A percentile compares a stretch with the other conserved stretches of the same genome.
These are phyloP conservation scores for Arthrinium puccinioides DNA, from an alignment of 2,329 filamentous ascomycete genomes.

Conservation along the genomic window DNA sequence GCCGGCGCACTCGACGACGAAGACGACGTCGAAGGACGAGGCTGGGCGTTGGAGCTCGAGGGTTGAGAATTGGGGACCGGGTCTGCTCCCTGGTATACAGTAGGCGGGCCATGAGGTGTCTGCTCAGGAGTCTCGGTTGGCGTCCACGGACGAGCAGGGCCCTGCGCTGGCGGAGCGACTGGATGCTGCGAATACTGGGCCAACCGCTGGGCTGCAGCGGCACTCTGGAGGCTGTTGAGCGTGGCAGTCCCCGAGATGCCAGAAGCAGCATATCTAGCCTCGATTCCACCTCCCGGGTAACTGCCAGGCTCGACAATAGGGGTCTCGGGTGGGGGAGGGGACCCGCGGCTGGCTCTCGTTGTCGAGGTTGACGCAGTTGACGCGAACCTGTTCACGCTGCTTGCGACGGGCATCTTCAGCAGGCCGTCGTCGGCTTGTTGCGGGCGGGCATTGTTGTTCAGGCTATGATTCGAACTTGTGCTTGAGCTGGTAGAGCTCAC, in stretches of 20 bases:
- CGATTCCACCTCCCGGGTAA: conserved; percentile 73
- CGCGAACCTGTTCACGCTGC: conserved; percentile 52
- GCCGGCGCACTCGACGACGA: conserved; percentile 14
- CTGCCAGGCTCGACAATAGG: conserved; percentile 68
- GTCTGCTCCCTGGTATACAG: conserved; percentile 81
- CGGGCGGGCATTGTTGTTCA: conserved; percentile 24
- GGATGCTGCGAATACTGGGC: conserved; percentile 65
- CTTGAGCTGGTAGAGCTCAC: conserved; percentile 21
- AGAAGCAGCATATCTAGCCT: conserved; percentile 83
- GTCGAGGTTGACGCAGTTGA: conserved; percentile 93
- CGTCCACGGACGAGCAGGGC: conserved; percentile 72
- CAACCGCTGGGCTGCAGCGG: conserved; percentile 72
- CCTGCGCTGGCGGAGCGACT: conserved; percentile 28
- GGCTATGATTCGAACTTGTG: conserved; percentile 22
- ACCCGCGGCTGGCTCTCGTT: conserved; percentile 83
- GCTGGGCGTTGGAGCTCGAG: conserved; percentile 34
- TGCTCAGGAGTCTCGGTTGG: conserved; percentile 85
- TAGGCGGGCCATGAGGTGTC: conserved; percentile 82
- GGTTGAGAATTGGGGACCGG: conserved; percentile 51
- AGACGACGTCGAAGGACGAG: conserved; percentile 16
- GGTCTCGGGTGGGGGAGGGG: conserved; percentile 90
- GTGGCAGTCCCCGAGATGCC: conserved; percentile 84
- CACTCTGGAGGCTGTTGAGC: conserved; percentile 70
- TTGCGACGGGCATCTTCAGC: conserved; percentile 34
- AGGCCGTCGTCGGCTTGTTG: conserved; percentile 20